Percentiles rank a stretch among this genome's conserved stretches.
Conservation (phyloP, 352 stramenopile species). For the Elongisporangium anandrum region DNA sequence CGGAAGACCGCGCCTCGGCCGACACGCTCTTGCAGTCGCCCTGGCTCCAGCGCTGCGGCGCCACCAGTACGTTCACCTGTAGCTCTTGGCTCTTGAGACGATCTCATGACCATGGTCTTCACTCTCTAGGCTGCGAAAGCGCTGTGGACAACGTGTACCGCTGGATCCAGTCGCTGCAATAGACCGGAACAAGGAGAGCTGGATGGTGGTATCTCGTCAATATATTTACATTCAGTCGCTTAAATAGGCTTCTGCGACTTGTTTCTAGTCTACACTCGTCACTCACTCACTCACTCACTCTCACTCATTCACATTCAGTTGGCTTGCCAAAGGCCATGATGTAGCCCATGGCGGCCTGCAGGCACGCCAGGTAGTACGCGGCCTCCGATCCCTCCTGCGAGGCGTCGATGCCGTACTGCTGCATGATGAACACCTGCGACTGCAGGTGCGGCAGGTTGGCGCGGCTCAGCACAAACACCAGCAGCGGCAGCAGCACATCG, state of each 20-base stretch:
- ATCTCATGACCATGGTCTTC: too few species aligned
- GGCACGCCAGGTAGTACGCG: constrained; percentile 77
- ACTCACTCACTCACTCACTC: constrained; percentile 6
- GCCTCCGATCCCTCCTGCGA: constrained; percentile 69
- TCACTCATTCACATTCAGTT: constrained; percentile 6
- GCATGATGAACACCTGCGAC: constrained; percentile 74
- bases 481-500: constrained; percentile 68
- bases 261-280: constrained; percentile 3
- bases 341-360: constrained; percentile 77
- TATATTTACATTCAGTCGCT: constrained; percentile 26
- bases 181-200: constrained; percentile 6
- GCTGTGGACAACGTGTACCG: constrained; percentile 49
- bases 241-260: constrained; percentile 23
- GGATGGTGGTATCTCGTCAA: constrained; percentile 7
- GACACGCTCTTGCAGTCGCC: constrained; percentile 63
- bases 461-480: constrained; percentile 72
- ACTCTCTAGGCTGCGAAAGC: constrained; percentile 18
- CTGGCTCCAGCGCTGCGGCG: constrained; percentile 63
- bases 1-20: constrained; percentile 51
- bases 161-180: constrained; percentile 75
- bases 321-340: constrained; percentile 43
- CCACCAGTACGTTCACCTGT: constrained; percentile 46
- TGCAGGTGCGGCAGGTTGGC: constrained; percentile 68
- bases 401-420: constrained; percentile 69
- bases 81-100: neutral